Conservation (phyloP, 2,329 filamentous ascomycete genomes). For the Penicillium sp. region DNA sequence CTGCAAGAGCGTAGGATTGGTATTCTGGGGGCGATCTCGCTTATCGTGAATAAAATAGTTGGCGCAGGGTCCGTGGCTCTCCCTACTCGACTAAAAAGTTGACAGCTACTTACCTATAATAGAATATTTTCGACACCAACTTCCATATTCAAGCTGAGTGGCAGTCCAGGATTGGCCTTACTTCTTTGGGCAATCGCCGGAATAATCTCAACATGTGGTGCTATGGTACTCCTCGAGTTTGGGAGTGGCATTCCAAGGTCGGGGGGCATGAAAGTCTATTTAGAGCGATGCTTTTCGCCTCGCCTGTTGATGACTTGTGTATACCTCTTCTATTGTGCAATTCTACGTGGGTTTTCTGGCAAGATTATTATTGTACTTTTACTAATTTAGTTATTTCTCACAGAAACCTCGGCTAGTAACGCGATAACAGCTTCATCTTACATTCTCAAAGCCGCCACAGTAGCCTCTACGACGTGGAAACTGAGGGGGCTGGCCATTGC, state of each 20-base stretch:
- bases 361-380: background rate
- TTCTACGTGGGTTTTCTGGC: constrained; percentile 33
- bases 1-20: constrained; percentile 26
- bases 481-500: constrained; percentile 33
- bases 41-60: constrained; percentile 28
- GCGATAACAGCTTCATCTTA: constrained; percentile 30
- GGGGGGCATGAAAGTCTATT: constrained; percentile 54
- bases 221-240: constrained; percentile 54
- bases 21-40: constrained; percentile 22
- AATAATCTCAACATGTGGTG: constrained; percentile 51
- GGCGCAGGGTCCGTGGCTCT: constrained; percentile 23
- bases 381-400: background rate
- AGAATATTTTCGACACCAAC: constrained; percentile 59
- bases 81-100: background rate
- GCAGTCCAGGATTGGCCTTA: constrained; percentile 59
- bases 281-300: constrained; percentile 53
- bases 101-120: background rate
- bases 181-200: constrained; percentile 60
- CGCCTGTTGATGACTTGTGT: constrained; percentile 53
- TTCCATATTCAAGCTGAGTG: constrained; percentile 60
- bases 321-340: constrained; percentile 53
- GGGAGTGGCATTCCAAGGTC: constrained; percentile 51
- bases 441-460: constrained; percentile 28
- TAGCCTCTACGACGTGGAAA: constrained; percentile 29
- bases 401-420: constrained; percentile 26